phyloP scores from a whole-genome alignment of 1,139 yeast genomes.

The Lodderomyces orthopsilosis region DNA sequence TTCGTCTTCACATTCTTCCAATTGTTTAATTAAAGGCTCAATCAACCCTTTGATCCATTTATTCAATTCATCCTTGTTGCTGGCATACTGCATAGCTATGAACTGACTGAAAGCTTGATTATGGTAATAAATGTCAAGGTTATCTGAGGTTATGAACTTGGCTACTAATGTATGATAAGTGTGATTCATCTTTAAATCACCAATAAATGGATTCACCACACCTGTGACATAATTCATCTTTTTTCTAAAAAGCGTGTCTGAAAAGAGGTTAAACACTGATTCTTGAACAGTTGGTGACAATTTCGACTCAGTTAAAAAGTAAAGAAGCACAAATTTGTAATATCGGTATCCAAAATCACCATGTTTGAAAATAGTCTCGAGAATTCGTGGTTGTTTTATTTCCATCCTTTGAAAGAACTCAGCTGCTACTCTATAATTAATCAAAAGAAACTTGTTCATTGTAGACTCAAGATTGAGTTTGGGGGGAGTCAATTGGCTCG shows the following conservation, averaged over 20 bases:
- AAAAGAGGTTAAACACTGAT: slow-evolving; percentile 11
- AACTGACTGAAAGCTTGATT: slow-evolving; percentile 21
- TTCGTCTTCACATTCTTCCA: slow-evolving; percentile 2
- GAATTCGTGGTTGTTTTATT: not conserved
- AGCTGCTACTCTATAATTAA: slow-evolving; percentile 5
- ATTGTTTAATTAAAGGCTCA: not conserved
- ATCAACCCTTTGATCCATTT: slow-evolving; percentile 17
- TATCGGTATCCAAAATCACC: slow-evolving; percentile 10
- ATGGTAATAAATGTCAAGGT: slow-evolving; percentile 3
- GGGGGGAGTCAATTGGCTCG: not conserved
- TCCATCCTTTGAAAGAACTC: slow-evolving; percentile 4
- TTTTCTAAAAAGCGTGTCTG: slow-evolving; percentile 20
- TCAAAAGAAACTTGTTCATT: slow-evolving; percentile 7
- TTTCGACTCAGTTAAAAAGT: not conserved
- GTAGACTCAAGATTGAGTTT: slow-evolving; percentile 1
- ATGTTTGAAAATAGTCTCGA: slow-evolving; percentile 6
- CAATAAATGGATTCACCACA: slow-evolving; percentile 6
- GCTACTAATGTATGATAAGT: slow-evolving; percentile 11
- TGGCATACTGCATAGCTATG: slow-evolving; percentile 18
- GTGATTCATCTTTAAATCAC: slow-evolving; percentile 10
- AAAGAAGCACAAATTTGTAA: slow-evolving; percentile 6
- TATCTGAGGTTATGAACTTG: not conserved
- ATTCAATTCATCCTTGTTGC: slow-evolving; percentile 13
- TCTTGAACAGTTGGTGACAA: not conserved
- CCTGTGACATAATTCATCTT: slow-evolving; percentile 13